Base-by-base conservation (phyloP, 2,329 filamentous ascomycete genomes). In the Fusarium sublunatum region DNA sequence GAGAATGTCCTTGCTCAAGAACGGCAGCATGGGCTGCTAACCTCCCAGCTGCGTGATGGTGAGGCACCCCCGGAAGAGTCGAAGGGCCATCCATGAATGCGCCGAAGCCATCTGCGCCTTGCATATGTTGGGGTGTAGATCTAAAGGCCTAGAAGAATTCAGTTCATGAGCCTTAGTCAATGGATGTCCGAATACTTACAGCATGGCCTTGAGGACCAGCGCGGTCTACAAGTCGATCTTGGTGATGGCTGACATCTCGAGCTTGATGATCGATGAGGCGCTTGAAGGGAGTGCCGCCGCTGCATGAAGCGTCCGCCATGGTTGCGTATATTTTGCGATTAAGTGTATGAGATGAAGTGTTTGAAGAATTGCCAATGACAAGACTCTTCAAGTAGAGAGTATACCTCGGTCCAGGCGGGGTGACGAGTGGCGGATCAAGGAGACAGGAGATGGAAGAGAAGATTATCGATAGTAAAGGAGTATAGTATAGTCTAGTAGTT, bases 231-330 rank as follows among this genome's bases (percentile, higher is more conserved):
- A 78, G 65, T n/a, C 76, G 72, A 59, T 79, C 77, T 60, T 79
- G 77, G 13, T 78, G 78, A 47, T 76, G 75, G 64, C 76, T 77
- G 44, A 74, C 72, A 65, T 80, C 78, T 40, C 75, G 74, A n/a
- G 72, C 71, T 46, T 80, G 77, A 35, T 80, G 77, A 8, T 80
- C 77, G 19, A 78, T 67, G 38, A 81, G 72, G 11, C 73, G 75
- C 71, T 81, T 81, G 52, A 81, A 79, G 32, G 79, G 78, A 44
- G 76, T 77, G 3, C 74, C 72, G 31, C 77, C 78, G 58, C 77
- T 78, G 60, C 79, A 81, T 9, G 78, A 77, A 52, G 73, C 73
- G 48, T 79, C 77, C 34, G 77, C 73, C 78, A 81, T 81, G 50
- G 25, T 44, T 49, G 13, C 24, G 22, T 43, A 24, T 43, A 19